A percentile compares a stretch with the other conserved stretches of the same genome.
Conservation (phyloP, 495 filamentous ascomycete genomes). For the Aspergillus nidulans region DNA sequence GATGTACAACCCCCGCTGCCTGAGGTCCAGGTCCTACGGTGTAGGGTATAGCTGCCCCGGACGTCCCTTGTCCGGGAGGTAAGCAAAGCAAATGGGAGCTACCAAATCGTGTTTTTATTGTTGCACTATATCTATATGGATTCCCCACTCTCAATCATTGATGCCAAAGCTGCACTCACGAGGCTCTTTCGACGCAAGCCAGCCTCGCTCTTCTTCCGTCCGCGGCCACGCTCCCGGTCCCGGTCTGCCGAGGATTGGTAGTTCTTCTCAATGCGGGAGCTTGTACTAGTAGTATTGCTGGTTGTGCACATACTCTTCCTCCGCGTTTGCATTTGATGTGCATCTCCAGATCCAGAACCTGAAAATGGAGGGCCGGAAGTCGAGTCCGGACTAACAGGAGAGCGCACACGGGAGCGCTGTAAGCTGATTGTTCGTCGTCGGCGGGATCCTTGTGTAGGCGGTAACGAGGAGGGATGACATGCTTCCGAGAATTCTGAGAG, state of each 20-base stretch:
- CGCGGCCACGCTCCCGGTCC: slow-evolving; percentile 21
- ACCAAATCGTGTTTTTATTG: no score
- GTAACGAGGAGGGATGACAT: slow-evolving; percentile 43
- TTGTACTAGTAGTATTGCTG: not conserved
- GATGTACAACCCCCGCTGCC: no score
- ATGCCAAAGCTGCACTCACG: slow-evolving; percentile 42
- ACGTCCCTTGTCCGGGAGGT: no score
- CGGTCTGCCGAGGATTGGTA: slow-evolving; percentile 25
- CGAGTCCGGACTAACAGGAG: slow-evolving; percentile 9
- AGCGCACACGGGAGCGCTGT: slow-evolving; percentile 27
- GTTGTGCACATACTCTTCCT: slow-evolving; percentile 26
- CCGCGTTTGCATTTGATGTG: slow-evolving; percentile 3
- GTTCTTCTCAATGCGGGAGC: slow-evolving; percentile 36
- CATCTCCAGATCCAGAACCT: not conserved
- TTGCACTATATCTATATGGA: not conserved
- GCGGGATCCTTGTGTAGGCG: slow-evolving; percentile 29
- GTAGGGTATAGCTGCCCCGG: no score
- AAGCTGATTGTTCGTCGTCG: slow-evolving; percentile 24
- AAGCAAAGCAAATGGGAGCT: no score
- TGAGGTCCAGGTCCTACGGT: no score
- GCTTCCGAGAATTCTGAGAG: slow-evolving; percentile 32
- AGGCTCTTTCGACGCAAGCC: slow-evolving; percentile 42
- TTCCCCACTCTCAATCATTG: slow-evolving; percentile 28
- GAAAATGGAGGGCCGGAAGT: not conserved
- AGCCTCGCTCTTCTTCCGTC: slow-evolving; percentile 37